phyloP scores from a whole-genome alignment of 805 yeast species.

The Metschnikowia baotianmanensis region DNA sequence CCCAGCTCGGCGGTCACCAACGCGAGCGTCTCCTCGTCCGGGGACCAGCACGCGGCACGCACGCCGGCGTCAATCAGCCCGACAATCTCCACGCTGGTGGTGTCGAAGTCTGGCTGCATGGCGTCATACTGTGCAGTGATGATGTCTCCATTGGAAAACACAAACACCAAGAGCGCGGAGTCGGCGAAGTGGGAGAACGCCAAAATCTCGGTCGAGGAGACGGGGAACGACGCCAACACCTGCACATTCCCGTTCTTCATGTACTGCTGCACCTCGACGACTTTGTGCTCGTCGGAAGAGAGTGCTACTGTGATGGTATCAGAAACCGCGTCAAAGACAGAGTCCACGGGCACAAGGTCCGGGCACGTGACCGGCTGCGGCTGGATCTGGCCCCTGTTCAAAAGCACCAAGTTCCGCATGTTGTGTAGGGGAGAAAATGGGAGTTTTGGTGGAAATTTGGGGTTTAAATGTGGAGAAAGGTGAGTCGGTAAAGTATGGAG shows the following conservation, averaged over 20 bases:
- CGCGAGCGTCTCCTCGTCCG: slow-evolving; percentile 83
- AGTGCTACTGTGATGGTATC: slow-evolving; percentile 70
- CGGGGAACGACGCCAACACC: slow-evolving; percentile 61
- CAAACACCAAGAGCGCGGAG: slow-evolving; percentile 59
- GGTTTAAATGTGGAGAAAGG: no score
- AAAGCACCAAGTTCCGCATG: slow-evolving; percentile 50
- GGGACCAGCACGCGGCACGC: slow-evolving; percentile 77
- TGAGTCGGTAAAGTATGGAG: no score
- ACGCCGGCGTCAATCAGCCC: slow-evolving; percentile 83
- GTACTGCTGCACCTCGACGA: slow-evolving; percentile 75
- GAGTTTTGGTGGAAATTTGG: no score
- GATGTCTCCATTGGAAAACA: slow-evolving; percentile 76
- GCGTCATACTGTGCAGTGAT: slow-evolving; percentile 61
- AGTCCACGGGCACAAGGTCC: slow-evolving; percentile 52
- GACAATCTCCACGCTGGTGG: slow-evolving; percentile 63
- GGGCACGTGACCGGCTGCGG: slow-evolving; percentile 62
- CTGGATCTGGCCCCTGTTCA: slow-evolving; percentile 52
- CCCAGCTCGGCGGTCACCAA: slow-evolving; percentile 62
- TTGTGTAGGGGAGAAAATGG: no score
- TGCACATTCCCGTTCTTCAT: slow-evolving; percentile 58
- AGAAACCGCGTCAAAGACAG: slow-evolving; percentile 68
- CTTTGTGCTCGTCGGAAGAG: slow-evolving; percentile 49
- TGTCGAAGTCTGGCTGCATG: slow-evolving; percentile 41
- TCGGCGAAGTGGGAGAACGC: slow-evolving; percentile 72
- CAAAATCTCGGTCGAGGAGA: slow-evolving; percentile 39